These are phyloP conservation scores for Ogataea haglerorum DNA, from an alignment of 805 yeast species.

Conservation along the genomic window DNA sequence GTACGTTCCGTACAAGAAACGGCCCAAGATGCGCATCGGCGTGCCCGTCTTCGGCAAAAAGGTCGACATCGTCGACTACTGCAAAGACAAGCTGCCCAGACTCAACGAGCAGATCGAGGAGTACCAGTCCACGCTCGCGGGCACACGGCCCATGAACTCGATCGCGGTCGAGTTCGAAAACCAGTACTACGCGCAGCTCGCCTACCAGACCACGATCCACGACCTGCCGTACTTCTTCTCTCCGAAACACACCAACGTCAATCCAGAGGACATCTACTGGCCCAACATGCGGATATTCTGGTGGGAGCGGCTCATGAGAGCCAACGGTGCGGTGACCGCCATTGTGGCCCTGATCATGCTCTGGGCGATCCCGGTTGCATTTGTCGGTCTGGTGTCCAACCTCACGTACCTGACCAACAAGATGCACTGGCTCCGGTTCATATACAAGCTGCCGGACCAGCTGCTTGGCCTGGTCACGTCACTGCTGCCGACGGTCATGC, in stretches of 20 bases:
- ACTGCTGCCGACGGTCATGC: constrained; percentile 61
- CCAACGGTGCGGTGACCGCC: constrained; percentile 47
- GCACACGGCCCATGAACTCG: constrained; percentile 66
- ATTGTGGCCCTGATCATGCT: constrained; percentile 53
- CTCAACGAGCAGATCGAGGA: constrained; percentile 54
- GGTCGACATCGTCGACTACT: constrained; percentile 58
- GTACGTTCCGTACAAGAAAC: constrained; percentile 62
- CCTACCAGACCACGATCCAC: constrained; percentile 58
- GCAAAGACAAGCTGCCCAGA: constrained; percentile 53
- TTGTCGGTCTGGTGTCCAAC: constrained; percentile 73
- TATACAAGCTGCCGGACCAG: constrained; percentile 49
- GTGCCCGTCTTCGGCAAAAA: constrained; percentile 48
- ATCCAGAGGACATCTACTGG: constrained; percentile 66
- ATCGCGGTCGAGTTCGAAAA: constrained; percentile 75
- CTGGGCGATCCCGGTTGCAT: constrained; percentile 79
- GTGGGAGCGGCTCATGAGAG: constrained; percentile 69
- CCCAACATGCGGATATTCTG: constrained; percentile 70
- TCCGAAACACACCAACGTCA: constrained; percentile 61
- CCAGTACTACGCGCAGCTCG: constrained; percentile 73
- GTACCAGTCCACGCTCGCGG: constrained; percentile 49
- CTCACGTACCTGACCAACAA: constrained; percentile 58
- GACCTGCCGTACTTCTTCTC: constrained; percentile 63
- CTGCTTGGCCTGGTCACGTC: constrained; percentile 66
- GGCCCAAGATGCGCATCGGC: constrained; percentile 53
- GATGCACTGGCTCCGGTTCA: constrained; percentile 51